Percentiles rank a stretch among this genome's conserved stretches.
These are phyloP conservation scores for Daphne laureola DNA, from an alignment of 441 rosid genomes.

Conservation along the genomic window DNA sequence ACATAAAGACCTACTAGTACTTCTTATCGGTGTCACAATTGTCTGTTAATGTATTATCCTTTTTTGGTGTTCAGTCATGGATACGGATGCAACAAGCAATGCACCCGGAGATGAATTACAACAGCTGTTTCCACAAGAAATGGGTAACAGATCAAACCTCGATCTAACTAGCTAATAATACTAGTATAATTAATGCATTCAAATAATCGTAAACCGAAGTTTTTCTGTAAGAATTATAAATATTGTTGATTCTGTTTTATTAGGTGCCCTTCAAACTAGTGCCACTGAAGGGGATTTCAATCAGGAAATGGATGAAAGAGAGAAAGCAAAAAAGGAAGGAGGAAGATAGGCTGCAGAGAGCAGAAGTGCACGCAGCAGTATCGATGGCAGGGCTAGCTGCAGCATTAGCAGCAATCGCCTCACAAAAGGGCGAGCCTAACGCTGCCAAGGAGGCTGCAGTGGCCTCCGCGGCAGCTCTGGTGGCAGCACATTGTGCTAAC, in stretches of 20 bases:
- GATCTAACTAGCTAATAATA: too few species aligned
- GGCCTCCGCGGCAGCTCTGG: constrained; percentile 85
- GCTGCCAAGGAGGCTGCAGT: constrained; percentile 50
- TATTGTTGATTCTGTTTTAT: constrained; percentile 13
- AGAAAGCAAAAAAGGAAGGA: constrained; percentile 67
- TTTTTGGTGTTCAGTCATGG: constrained; percentile 64
- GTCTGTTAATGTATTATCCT: background rate
- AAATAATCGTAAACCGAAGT: background rate
- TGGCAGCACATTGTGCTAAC: constrained; percentile 77
- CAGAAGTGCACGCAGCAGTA: constrained; percentile 80
- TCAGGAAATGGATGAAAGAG: constrained; percentile 86
- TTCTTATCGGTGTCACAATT: background rate
- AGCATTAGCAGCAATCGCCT: constrained; percentile 61
- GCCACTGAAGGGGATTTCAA: constrained; percentile 36
- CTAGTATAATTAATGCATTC: too few species aligned
- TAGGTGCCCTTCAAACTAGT: constrained; percentile 51
- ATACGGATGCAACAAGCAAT: constrained; percentile 98
- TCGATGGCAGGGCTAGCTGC: constrained; percentile 87
- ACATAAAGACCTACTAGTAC: background rate
- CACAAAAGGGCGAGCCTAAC: constrained; percentile 20
- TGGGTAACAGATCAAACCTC: constrained; percentile 30
- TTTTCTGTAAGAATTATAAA: background rate
- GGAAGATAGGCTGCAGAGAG: constrained; percentile 65
- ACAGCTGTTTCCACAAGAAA: constrained; percentile 66
- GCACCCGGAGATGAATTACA: constrained; percentile 91